Evolutionary conservation across 2,329 filamentous ascomycete species (phyloP), one percentile per base, ranked within the genome.

Genomic region (Podosphaera leucotricha): DNA sequence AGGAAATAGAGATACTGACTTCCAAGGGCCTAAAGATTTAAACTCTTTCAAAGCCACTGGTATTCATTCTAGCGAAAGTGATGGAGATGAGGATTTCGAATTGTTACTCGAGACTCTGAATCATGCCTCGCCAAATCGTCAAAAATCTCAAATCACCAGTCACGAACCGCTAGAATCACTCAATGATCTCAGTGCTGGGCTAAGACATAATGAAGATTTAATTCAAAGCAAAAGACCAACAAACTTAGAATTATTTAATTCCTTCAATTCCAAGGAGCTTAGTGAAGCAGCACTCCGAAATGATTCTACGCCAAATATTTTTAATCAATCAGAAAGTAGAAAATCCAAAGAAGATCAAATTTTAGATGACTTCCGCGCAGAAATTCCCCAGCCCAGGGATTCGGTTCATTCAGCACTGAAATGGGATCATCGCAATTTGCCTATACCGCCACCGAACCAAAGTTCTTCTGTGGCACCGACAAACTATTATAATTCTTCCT

Each of bases 131-230:
- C 13, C 20, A 20, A n/a, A 26, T 21, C 16, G 21, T n/a, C 48
- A 48, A 37, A 45, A 47, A 22, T 44, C 47, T 18, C 13, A 35
- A 5, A 49, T 43, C 8, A 46, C 51, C 6, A 15, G 36, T n/a
- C n/a, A 46, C 16, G 52, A 55, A 33, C 53, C 46, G 40, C 52
- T 55, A 15, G 51, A 50, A 49, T 44, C 55, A 43, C 52, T 50
- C 46, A 58, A 57, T 43, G 46, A 57, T 26, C 55, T 53, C 24
- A 58, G 55, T 44, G 53, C 53, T 6, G 56, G 55, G 55, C 53
- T 54, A 33, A 52, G 55, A 38, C 56, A 56, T 26, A 57, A 52
- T 45, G 54, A 52, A 41, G 43, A 54, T 42, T 42, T 58, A 16
- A 49, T 54, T 0, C 56, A 58, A 43, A 56, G 49, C 38, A 54